Evolutionary conservation across 257 asterid species (phyloP).

Genomic region (Forsythia suspensa): DNA sequence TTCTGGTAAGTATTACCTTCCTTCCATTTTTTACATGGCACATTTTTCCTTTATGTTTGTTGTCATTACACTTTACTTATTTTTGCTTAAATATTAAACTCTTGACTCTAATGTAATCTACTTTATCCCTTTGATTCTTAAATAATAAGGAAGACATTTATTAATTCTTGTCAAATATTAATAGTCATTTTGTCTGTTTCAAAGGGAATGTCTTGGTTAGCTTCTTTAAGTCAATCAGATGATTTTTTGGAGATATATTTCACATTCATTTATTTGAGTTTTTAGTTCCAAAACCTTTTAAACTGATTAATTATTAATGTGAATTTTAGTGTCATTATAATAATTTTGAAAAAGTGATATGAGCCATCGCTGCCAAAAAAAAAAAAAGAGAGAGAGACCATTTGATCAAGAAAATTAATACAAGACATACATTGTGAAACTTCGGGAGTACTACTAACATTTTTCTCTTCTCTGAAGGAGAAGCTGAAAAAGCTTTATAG

Average conservation of each 20-base stretch:
- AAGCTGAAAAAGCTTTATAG: neutral
- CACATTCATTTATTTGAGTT: neutral
- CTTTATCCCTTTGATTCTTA: neutral
- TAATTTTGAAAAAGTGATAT: neutral
- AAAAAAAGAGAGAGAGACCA: neutral
- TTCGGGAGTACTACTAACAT: neutral
- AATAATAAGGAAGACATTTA: too few species aligned
- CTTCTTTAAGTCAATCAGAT: neutral
- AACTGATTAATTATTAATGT: neutral
- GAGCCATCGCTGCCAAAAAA: too few species aligned
- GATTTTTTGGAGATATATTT: neutral
- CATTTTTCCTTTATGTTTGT: neutral
- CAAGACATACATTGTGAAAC: neutral
- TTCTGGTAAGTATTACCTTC: neutral
- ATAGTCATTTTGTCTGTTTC: neutral
- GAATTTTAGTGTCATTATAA: neutral
- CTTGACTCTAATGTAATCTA: too few species aligned
- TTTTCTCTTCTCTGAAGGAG: neutral
- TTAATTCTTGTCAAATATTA: neutral
- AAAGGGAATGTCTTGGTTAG: neutral
- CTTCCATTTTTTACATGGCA: neutral
- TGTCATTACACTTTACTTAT: neutral
- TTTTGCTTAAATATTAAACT: too few species aligned
- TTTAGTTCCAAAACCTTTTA: neutral
- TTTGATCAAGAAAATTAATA: neutral